phyloP scores from a whole-genome alignment of 2,329 filamentous ascomycete species.

The Pseudogymnoascus sp. region DNA sequence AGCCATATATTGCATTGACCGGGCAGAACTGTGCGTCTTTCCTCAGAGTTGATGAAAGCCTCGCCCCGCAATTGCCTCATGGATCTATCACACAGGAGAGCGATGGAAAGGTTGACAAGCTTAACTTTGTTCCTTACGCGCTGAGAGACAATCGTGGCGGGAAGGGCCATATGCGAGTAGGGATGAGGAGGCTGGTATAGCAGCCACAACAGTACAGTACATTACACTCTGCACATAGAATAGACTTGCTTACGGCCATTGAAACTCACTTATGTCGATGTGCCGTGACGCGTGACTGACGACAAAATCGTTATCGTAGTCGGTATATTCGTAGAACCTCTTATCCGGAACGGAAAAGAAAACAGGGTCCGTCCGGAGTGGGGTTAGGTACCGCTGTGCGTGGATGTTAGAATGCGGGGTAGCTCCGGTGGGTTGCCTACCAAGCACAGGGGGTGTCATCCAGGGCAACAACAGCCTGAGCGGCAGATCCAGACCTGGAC shows the following conservation, averaged over 20 bases:
- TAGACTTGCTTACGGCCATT: not conserved
- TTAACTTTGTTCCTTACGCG: slow-evolving; percentile 48
- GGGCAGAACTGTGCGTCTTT: slow-evolving; percentile 17
- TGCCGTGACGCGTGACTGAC: not conserved
- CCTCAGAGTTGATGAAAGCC: slow-evolving; percentile 9
- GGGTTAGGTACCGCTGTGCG: not conserved
- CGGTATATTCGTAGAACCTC: not conserved
- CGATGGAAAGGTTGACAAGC: slow-evolving; percentile 23
- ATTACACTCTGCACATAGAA: not conserved
- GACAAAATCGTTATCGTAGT: not conserved
- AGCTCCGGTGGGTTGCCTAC: not conserved
- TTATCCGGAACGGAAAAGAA: too few relatives aligned
- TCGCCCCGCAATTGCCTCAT: slow-evolving; percentile 8
- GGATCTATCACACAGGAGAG: slow-evolving; percentile 11
- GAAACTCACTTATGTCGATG: not conserved
- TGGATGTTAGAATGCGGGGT: not conserved
- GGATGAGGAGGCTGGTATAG: slow-evolving; percentile 19
- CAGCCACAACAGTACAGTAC: not conserved
- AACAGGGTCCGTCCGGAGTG: not conserved
- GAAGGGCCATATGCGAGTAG: slow-evolving; percentile 46
- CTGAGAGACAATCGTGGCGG: slow-evolving; percentile 47
- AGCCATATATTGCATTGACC: slow-evolving; percentile 19
- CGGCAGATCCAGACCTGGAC: too few relatives aligned
- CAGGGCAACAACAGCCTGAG: too few relatives aligned
- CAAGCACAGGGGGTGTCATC: not conserved